Evolutionary conservation across 495 filamentous ascomycete species (phyloP), one percentile per base, ranked within the genome.

Genomic region (Daldinia vernicosa): DNA sequence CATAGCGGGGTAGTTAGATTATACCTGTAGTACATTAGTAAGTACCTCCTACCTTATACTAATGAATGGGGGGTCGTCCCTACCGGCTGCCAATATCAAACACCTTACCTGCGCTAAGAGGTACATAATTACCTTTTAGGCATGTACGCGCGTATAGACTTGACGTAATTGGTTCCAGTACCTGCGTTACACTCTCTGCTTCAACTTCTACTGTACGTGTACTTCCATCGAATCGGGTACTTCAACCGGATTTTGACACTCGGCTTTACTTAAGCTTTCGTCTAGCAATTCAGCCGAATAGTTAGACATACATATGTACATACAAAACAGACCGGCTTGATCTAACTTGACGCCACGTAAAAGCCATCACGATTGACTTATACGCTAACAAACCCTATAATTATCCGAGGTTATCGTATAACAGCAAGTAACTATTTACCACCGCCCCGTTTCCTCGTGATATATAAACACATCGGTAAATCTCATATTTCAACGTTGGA

Each of bases 131-230:
- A 47, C 37, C 37, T 30, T 6, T 40, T n/a, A n/a, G n/a, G n/a
- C n/a, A 40, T 40, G 37, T 40, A 50, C 47, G 19, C 52, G 39
- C 51, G 59, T 66, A 50, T 51, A 26, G 55, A 14, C 47, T 59
- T 63, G 69, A 71, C 63, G 63, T 67, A 71, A 63, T 67, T 67
- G 58, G 56, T 53, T 5, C 12, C 2, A 52, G 22, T 52, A 27
- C 50, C 24, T 52, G 47, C 8, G 47, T 52, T 45, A 11, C 43
- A 2, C 7, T 47, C 19, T 24, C 19, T 47, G 3, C 17, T 47
- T 19, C 43, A 9, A 47, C n/a, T 47, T 47, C 43, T 9, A 47
- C n/a, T n/a, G n/a, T n/a, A n/a, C n/a, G n/a, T n/a, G n/a, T n/a
- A n/a, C 43, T 47, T 47, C 43, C 7, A 47, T 47, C n/a, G 43